Conservation (phyloP, 139 green algal species). For the Yamagishiella unicocca region DNA sequence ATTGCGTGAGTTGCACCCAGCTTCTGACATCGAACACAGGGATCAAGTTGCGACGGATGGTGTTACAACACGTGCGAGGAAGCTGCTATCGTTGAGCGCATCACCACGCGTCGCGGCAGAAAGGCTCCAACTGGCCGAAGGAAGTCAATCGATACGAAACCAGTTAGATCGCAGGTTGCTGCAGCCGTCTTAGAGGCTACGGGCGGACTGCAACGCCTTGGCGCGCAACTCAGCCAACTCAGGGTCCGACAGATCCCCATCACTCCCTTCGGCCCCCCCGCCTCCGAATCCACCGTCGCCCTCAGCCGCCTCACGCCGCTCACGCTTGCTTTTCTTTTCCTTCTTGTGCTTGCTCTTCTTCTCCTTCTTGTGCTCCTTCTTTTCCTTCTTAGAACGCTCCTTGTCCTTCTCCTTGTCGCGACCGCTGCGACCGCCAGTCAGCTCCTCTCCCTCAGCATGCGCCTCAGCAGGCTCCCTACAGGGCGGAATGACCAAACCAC, state of each 20-base stretch:
- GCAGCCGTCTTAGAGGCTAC: conserved; percentile 29
- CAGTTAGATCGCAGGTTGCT: too few species aligned
- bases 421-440: neutral
- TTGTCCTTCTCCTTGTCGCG: conserved; percentile 19
- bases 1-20: too few species aligned
- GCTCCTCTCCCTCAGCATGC: neutral
- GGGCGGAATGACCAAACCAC: too few species aligned
- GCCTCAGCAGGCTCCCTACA: conserved; percentile 22
- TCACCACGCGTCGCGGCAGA: too few species aligned
- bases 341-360: conserved; percentile 49
- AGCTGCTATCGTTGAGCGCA: too few species aligned
- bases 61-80: too few species aligned
- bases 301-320: neutral
- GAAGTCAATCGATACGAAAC: too few species aligned
- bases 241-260: conserved; percentile 24
- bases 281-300: neutral
- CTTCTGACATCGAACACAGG: too few species aligned
- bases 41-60: too few species aligned
- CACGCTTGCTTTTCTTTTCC: conserved; percentile 20
- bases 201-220: conserved; percentile 30
- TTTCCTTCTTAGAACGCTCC: conserved; percentile 9
- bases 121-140: too few species aligned
- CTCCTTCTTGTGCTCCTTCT: conserved; percentile 27
- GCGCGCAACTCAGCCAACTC: conserved; percentile 40
- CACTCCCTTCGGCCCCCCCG: neutral